Base-by-base conservation (phyloP, 495 filamentous ascomycete species). In the Tuber indicum region DNA sequence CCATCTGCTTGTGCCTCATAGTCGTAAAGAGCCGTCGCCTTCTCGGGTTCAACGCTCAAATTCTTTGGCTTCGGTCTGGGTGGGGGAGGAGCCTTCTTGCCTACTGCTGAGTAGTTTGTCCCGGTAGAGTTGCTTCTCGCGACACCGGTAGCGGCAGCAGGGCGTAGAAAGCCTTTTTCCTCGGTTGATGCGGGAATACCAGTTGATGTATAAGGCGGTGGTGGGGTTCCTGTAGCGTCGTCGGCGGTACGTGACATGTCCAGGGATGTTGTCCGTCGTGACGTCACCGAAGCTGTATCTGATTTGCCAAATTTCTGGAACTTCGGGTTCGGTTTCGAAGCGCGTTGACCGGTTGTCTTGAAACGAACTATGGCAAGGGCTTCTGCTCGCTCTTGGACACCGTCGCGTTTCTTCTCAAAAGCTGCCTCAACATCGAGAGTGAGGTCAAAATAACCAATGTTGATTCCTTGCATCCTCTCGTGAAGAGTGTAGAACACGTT, bases 401-500 rank as follows among this genome's bases (percentile, higher is more conserved):
- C 90, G 21, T 94, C 96, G 21, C 93, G 91, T 85, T 98, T 98
- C 81, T 87, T 87, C 81, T 92, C 88, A 82, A 96, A 99, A 66
- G 93, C 94, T 77, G 93, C 94, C 82, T 97, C 94, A 19, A 99
- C 89, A 84, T 96, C 94, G 44, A 92, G 87, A 16, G 91, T 91
- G 47, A 99, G 89, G 83, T 99, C 91, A 84, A 99, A 99, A 86
- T 99, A 99, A 76, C 92, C 93, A 81, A 99, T 98, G 84, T 98
- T 93, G 82, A 96, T 93, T 75, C 87, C 90, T 85, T 99, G 96
- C 96, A 98, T 98, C 85, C 89, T 92, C 85, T 99, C 96, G 85
- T 99, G 96, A 47, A 99, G 87, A 1, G 96, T 98, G 85, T 99
- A 99, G 86, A 98, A 99, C 77, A 99, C 94, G 84, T 99, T 99